A percentile compares a stretch with the other conserved stretches of the same genome.
phyloP scores from a whole-genome alignment of 2,329 filamentous ascomycete species.

The Bisporella sp. region DNA sequence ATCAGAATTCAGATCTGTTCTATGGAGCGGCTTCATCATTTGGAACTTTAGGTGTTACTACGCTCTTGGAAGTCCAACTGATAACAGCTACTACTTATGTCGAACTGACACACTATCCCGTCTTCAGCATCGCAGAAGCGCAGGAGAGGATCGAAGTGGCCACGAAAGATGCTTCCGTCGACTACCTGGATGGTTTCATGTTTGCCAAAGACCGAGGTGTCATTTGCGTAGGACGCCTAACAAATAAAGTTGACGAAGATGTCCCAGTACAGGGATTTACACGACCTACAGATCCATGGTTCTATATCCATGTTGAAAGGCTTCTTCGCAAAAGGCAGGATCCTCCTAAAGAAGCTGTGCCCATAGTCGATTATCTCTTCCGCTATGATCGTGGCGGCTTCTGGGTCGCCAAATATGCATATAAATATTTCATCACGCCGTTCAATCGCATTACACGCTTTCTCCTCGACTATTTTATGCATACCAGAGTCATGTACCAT shows the following conservation, averaged over 20 bases:
- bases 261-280: slow-evolving; percentile 39
- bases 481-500: slow-evolving; percentile 54
- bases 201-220: slow-evolving; percentile 38
- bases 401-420: slow-evolving; percentile 59
- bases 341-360: slow-evolving; percentile 33
- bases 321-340: slow-evolving; percentile 7
- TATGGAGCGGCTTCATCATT: slow-evolving; percentile 50
- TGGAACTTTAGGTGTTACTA: slow-evolving; percentile 54
- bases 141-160: slow-evolving; percentile 31
- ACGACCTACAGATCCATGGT: slow-evolving; percentile 52
- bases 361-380: slow-evolving; percentile 48
- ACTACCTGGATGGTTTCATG: slow-evolving; percentile 57
- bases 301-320: slow-evolving; percentile 49
- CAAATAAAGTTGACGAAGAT: slow-evolving; percentile 25
- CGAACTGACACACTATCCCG: slow-evolving; percentile 45
- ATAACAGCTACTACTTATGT: slow-evolving; percentile 46
- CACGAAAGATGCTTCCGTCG: slow-evolving; percentile 25
- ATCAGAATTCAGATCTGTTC: slow-evolving; percentile 46
- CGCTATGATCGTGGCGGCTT: slow-evolving; percentile 59
- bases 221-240: slow-evolving; percentile 44
- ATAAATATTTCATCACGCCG: slow-evolving; percentile 49
- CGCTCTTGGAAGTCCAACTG: slow-evolving; percentile 50
- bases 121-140: slow-evolving; percentile 34
- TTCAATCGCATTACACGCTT: slow-evolving; percentile 53
- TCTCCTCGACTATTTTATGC: slow-evolving; percentile 51